A percentile compares a stretch with the other conserved stretches of the same genome.
Conservation (phyloP, 2,329 filamentous ascomycete species). For the Didymella lethalis region DNA sequence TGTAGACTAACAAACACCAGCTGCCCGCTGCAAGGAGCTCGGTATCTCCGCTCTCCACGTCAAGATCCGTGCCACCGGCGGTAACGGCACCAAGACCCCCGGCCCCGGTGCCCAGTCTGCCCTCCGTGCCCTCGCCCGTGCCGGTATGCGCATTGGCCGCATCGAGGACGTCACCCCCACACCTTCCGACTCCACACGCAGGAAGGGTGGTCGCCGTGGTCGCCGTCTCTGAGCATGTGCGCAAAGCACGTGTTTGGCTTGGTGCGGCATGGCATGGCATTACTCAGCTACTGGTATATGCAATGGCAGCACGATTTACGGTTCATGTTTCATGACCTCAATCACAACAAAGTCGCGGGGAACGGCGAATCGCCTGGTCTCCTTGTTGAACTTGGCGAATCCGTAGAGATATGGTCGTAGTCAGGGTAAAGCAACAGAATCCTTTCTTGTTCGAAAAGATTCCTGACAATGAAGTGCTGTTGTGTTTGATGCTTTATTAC, state of each 20-base stretch:
- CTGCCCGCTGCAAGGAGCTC: conserved; percentile 85
- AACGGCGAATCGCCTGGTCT: conserved; percentile 51
- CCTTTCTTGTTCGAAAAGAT: conserved; percentile 48
- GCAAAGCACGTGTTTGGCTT: conserved; percentile 51
- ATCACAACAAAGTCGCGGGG: conserved; percentile 50
- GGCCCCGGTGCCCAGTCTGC: conserved; percentile 98
- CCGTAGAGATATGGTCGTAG: conserved; percentile 35
- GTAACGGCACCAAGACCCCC: conserved; percentile 99
- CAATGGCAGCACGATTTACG: conserved; percentile 44
- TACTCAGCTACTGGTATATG: conserved; percentile 24
- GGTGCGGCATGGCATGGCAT: conserved; percentile 46
- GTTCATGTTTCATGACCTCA: conserved; percentile 42
- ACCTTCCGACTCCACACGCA: conserved; percentile 97
- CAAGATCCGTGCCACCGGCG: conserved; percentile 99
- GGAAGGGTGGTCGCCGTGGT: conserved; percentile 99
- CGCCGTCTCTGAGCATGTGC: conserved; percentile 87
- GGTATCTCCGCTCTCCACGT: conserved; percentile 97
- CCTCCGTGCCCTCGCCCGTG: conserved; percentile 97
- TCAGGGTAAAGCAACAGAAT: conserved; percentile 51
- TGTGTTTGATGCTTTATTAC: conserved; percentile 41
- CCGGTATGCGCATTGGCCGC: conserved; percentile 99
- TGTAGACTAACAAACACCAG: conserved; percentile 48
- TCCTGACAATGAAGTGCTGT: conserved; percentile 44
- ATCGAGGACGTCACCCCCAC: conserved; percentile 99
- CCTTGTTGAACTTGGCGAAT: conserved; percentile 50